These are phyloP conservation scores for Umbelopsis isabellina DNA, from an alignment of 192 early-diverging fungal genomes.

Conservation along the genomic window DNA sequence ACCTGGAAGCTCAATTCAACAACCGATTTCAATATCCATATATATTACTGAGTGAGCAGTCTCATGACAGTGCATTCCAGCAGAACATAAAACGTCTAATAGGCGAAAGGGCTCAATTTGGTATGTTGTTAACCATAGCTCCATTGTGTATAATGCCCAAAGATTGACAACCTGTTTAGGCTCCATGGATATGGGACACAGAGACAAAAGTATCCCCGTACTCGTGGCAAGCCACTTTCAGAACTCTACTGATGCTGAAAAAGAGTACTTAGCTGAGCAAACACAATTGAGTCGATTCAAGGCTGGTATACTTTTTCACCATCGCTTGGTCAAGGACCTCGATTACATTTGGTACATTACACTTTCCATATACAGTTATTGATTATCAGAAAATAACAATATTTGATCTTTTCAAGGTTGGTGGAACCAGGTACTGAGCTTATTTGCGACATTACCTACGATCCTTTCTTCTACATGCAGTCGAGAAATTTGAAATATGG, in stretches of 20 bases:
- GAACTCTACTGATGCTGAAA: not conserved
- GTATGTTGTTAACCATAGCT: not conserved
- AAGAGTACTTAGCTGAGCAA: not conserved
- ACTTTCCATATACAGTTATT: not conserved
- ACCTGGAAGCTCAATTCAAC: conserved; percentile 4
- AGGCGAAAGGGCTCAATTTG: not conserved
- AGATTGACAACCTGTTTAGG: not conserved
- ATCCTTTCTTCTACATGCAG: conserved; percentile 84
- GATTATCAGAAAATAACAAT: not conserved
- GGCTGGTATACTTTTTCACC: conserved; percentile 78
- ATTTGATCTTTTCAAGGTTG: conserved; percentile 37
- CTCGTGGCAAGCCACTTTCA: not conserved
- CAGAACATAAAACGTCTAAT: conserved; percentile 10
- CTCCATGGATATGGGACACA: not conserved
- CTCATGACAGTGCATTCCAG: not conserved
- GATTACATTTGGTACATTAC: conserved; percentile 79
- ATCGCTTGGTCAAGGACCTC: conserved; percentile 63
- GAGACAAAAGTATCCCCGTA: not conserved
- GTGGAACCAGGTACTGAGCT: conserved; percentile 85
- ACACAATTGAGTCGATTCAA: conserved; percentile 73
- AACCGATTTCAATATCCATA: not conserved
- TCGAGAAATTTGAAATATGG: conserved; percentile 78
- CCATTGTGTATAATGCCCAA: not conserved
- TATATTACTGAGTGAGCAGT: not conserved
- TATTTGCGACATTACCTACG: conserved; percentile 80